Evolutionary conservation across 2,329 filamentous ascomycete genomes (phyloP), one percentile per base, ranked within the genome.

Genomic region (Aspergillus versicolor): DNA sequence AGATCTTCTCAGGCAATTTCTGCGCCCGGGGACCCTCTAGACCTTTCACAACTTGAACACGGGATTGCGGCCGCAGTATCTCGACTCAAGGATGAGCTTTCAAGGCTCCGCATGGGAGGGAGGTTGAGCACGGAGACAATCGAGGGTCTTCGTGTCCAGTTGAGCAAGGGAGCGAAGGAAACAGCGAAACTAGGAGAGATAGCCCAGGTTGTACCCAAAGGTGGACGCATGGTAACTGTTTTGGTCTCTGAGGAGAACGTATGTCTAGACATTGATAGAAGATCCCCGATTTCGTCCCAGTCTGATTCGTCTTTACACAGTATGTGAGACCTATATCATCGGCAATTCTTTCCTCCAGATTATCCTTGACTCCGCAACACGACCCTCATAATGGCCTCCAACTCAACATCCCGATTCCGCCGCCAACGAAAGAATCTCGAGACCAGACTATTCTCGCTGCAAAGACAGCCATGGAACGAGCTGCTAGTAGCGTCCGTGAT

Each of bases 151-250:
- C 79, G 81, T 38, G 86, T 90, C n/a, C 75, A 81, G 49, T 65
- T 87, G 47, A 78, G 75, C 57, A 84, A 86, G 74, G 72, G 72
- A 19, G 65, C 53, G 21, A 84, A 81, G 57, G 76, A 82, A 57
- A 82, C 73, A 2, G 78, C 83, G 48, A 79, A 75, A 60, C 65
- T 90, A 50, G 79, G 81, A 9, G 86, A 89, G 67, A 67, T 90
- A 56, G 87, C 86, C 3, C 87, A 88, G 67, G 84, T 90, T 15
- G 77, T 89, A 40, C 84, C 85, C 0, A 86, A 87, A 65, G 86
- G 81, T 24, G 80, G 86, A 11, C 73, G 86, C 54, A 79, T 79
- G 63, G 70, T 89, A 30, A 82, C 84, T 57, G 76, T 90, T n/a
- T 70, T 88, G 21, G 84, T 84, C 40, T 83, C 85, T 13, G 88